Evolutionary conservation across 441 rosid species (phyloP).

Genomic region (Arabidopsis hybrid): DNA sequence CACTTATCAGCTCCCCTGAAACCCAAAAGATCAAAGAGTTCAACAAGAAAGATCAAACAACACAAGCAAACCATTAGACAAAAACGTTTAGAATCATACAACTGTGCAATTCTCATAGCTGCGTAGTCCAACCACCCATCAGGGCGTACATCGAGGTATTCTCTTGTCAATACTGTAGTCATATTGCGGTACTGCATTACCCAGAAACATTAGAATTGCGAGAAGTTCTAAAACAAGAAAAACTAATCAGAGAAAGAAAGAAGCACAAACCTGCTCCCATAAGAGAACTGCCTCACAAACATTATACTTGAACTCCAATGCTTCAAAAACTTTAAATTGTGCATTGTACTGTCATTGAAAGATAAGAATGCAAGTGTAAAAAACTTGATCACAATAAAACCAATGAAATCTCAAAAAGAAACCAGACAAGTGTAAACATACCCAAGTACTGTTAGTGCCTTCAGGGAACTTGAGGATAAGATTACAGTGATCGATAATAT

Average conservation of each 20-base stretch:
- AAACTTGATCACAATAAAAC: slow-evolving; percentile 1
- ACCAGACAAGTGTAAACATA: slow-evolving; percentile 45
- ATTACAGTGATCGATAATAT: slow-evolving; percentile 77
- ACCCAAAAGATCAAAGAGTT: slow-evolving; percentile 31
- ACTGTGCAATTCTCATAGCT: slow-evolving; percentile 92
- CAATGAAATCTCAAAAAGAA: not conserved
- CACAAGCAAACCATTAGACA: slow-evolving; percentile 24
- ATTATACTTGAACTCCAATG: slow-evolving; percentile 90
- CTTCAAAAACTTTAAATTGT: slow-evolving; percentile 85
- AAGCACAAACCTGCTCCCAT: slow-evolving; percentile 91
- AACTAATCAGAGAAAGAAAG: slow-evolving; percentile 7
- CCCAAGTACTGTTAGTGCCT: slow-evolving; percentile 99
- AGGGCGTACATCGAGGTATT: slow-evolving; percentile 91
- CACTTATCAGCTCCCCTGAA: slow-evolving; percentile 89
- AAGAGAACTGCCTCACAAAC: slow-evolving; percentile 84
- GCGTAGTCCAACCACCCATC: slow-evolving; percentile 99
- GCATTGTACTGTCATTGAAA: slow-evolving; percentile 72
- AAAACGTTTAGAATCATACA: slow-evolving; percentile 57
- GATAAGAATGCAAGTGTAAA: slow-evolving; percentile 3
- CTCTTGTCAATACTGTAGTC: slow-evolving; percentile 96
- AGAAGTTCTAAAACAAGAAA: slow-evolving; percentile 25
- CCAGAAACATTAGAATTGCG: slow-evolving; percentile 45
- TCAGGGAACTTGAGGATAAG: slow-evolving; percentile 85
- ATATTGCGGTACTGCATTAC: slow-evolving; percentile 92
- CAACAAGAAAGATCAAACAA: slow-evolving; percentile 16